Evolutionary conservation across 768 basidiomycete species (phyloP), one percentile per base, ranked within the genome.

Genomic region (Boletus tomentosulus): DNA sequence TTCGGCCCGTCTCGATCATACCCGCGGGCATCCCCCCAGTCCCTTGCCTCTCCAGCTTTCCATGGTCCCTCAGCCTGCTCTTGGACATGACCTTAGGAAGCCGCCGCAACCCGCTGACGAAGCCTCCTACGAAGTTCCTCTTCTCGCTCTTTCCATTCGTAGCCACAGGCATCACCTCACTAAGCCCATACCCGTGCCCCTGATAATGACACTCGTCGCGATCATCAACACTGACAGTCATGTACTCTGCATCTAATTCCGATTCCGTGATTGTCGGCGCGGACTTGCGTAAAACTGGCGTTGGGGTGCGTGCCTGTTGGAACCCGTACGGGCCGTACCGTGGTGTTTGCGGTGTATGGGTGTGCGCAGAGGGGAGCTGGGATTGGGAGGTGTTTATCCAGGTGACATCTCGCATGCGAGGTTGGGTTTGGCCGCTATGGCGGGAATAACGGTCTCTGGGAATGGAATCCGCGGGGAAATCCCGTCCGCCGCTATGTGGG

Each of bases 41-140:
- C 5, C 53, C 61, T n/a, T 61, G 67, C 50, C 64, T 65, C 22
- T 57, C 61, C 22, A 57, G 54, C 38, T 64, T 67, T 31, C 51
- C 47, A 42, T 65, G 50, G 13, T 69, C 68, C 48, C 58, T 62
- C 41, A 70, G 30, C 42, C 68, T 64, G 5, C 55, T 48, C 58
- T 62, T 70, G 35, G 68, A 70, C 62, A 70, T 70, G 50, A 71
- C 68, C 42, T 70, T 70, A 12, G 68, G 68, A 38, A 70, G 57
- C 22, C 69, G 58, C 38, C 70, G 60, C 31, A 70, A 51, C 27
- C 69, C 65, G 49, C 30, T 69, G 42, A 69, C 67, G 52, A 70
- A 62, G 12, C 68, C 68, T 10, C 64, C 68, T 2, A 70, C 59
- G 33, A 70, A 60, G 24, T 62, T 70, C 53, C 48, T 71, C 60